Evolutionary conservation across 192 early-diverging fungal species (phyloP).

Genomic region (Coemansia sp.): DNA sequence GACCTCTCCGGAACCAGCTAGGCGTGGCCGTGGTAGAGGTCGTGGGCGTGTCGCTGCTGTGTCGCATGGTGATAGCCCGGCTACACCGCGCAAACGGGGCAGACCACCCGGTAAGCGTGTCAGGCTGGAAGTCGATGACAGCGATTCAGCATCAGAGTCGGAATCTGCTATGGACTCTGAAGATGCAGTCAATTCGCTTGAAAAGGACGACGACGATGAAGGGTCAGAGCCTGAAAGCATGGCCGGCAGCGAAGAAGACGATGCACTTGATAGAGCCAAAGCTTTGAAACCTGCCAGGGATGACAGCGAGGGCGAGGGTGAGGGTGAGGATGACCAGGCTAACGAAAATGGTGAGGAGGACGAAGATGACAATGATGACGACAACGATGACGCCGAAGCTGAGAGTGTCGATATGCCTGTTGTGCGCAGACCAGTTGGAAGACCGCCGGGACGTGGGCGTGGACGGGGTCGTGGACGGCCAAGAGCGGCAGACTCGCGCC

Average conservation of each 20-base stretch:
- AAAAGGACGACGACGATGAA: slow-evolving; percentile 7
- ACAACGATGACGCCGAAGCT: slow-evolving; percentile 1
- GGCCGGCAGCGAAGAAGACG: background rate
- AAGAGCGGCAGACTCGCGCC: slow-evolving; percentile 2
- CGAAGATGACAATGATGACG: background rate
- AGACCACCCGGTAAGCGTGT: background rate
- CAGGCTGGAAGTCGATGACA: background rate
- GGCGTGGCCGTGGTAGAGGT: slow-evolving; percentile 18
- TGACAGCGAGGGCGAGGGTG: background rate
- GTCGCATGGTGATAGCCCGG: background rate
- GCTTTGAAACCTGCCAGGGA: background rate
- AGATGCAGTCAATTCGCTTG: background rate
- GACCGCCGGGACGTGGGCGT: background rate
- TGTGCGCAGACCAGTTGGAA: slow-evolving; percentile 4
- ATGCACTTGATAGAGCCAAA: background rate
- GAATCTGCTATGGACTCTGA: slow-evolving; percentile 8
- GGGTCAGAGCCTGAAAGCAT: slow-evolving; percentile 8
- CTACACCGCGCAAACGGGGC: background rate
- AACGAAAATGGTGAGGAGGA: background rate
- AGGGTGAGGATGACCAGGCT: background rate
- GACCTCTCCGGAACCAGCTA: background rate
- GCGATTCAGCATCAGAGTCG: background rate
- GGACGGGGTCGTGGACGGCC: slow-evolving; percentile 12
- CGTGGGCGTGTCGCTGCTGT: slow-evolving; percentile 16
- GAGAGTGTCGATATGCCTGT: background rate